These are phyloP conservation scores for Talaromyces piceae DNA, from an alignment of 2,329 filamentous ascomycete species.

Conservation along the genomic window DNA sequence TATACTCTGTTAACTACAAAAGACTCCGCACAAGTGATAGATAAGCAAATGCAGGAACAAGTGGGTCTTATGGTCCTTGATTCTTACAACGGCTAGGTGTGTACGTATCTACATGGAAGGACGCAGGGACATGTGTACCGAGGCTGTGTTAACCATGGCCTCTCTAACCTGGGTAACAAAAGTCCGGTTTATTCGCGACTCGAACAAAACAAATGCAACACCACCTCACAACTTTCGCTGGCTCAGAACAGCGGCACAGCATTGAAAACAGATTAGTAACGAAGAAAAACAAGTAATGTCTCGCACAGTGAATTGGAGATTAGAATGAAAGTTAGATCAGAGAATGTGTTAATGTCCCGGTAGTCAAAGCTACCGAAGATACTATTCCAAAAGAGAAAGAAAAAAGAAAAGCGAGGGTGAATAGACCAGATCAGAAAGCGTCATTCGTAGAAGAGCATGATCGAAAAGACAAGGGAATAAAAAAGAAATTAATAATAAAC, in stretches of 20 bases:
- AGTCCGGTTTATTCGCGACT: not conserved
- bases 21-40: too few relatives aligned
- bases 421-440: not conserved
- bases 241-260: not conserved
- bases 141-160: too few relatives aligned
- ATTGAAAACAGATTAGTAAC: not conserved
- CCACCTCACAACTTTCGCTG: not conserved
- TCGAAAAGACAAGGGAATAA: not conserved
- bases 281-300: not conserved
- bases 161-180: too few relatives aligned
- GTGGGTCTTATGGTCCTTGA: not conserved
- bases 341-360: not conserved
- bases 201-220: not conserved
- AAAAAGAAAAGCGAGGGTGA: not conserved
- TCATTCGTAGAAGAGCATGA: conserved; percentile 12
- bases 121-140: too few relatives aligned
- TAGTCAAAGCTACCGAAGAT: not conserved
- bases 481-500: not conserved
- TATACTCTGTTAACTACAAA: too few relatives aligned
- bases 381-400: not conserved
- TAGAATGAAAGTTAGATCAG: not conserved
- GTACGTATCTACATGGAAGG: too few relatives aligned
- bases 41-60: not conserved
- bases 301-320: not conserved
- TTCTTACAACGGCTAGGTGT: too few relatives aligned